A percentile compares a stretch with the other conserved stretches of the same genome.
These are phyloP conservation scores for Chrysanthemum lavandulifolium DNA, from an alignment of 129 eudicot genomes.

Conservation along the genomic window DNA sequence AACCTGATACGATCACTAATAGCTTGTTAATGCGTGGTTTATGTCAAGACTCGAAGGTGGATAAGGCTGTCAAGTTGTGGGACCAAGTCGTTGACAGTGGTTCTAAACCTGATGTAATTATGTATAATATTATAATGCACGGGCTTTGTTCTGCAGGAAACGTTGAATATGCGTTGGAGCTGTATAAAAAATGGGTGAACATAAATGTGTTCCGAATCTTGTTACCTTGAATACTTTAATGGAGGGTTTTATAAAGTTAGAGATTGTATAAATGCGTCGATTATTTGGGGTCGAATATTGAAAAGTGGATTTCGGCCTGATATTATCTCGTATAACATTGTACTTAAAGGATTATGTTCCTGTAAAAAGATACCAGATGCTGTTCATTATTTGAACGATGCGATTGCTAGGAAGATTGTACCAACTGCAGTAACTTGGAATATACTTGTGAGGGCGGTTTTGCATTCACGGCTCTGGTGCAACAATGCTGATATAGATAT, in stretches of 20 bases:
- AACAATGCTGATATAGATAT: background rate
- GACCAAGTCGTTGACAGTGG: constrained; percentile 51
- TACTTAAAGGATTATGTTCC: constrained; percentile 73
- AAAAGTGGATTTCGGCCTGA: constrained; percentile 69
- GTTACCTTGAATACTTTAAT: constrained; percentile 80
- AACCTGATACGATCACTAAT: constrained; percentile 66
- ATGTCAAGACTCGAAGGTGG: constrained; percentile 56
- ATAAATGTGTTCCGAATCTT: constrained; percentile 68
- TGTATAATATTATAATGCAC: constrained; percentile 85
- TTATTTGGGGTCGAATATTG: constrained; percentile 65
- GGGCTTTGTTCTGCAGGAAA: constrained; percentile 80
- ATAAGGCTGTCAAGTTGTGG: constrained; percentile 66
- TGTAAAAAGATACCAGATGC: constrained; percentile 56
- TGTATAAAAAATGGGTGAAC: constrained; percentile 56
- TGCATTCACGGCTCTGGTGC: constrained; percentile 21
- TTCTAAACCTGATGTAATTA: constrained; percentile 66
- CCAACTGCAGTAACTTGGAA: constrained; percentile 83
- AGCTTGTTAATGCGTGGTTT: constrained; percentile 77
- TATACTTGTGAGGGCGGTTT: constrained; percentile 74
- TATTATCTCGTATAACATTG: constrained; percentile 83
- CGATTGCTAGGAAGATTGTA: constrained; percentile 48
- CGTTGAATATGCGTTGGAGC: constrained; percentile 50
- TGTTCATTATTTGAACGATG: constrained; percentile 55
- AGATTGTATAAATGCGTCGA: constrained; percentile 56
- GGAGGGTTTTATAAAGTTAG: constrained; percentile 81